Evolutionary conservation across 208 protist species (phyloP).

Genomic region (Acanthamoeba royreba): DNA sequence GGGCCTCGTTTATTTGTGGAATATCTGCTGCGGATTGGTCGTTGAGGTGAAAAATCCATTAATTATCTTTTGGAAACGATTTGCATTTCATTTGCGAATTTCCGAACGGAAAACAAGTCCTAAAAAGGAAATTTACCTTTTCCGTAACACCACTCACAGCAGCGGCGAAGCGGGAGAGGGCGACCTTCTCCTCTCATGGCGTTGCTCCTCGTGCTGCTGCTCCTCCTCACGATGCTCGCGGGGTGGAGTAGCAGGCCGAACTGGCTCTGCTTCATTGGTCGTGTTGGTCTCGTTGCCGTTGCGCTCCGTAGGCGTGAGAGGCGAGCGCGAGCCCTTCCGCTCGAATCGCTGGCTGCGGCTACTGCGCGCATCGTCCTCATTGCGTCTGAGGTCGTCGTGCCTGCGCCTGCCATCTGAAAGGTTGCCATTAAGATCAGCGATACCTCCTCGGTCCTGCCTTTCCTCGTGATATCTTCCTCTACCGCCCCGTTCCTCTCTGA

Average conservation of each 20-base stretch:
- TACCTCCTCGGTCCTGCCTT: neutral
- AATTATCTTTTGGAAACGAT: too few species aligned
- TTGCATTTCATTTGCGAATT: too few species aligned
- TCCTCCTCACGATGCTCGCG: neutral
- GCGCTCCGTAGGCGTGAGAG: neutral
- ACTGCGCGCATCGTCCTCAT: neutral
- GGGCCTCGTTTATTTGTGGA: too few species aligned
- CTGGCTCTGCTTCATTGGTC: neutral
- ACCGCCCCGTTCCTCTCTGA: neutral
- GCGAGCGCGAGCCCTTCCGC: neutral
- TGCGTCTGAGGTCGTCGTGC: neutral
- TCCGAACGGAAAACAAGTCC: too few species aligned
- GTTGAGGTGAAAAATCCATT: too few species aligned
- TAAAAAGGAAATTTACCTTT: neutral
- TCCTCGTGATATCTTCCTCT: neutral
- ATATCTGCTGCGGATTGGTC: too few species aligned
- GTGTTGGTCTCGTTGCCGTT: neutral
- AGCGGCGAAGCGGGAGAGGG: neutral
- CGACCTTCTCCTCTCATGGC: neutral
- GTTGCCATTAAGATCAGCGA: neutral
- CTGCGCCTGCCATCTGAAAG: neutral
- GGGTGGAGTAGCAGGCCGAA: neutral
- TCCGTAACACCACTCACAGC: neutral
- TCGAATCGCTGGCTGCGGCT: neutral
- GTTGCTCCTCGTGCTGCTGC: neutral